These are phyloP conservation scores for Phytophthora crassamura DNA, from an alignment of 352 stramenopile species.

Conservation along the genomic window DNA sequence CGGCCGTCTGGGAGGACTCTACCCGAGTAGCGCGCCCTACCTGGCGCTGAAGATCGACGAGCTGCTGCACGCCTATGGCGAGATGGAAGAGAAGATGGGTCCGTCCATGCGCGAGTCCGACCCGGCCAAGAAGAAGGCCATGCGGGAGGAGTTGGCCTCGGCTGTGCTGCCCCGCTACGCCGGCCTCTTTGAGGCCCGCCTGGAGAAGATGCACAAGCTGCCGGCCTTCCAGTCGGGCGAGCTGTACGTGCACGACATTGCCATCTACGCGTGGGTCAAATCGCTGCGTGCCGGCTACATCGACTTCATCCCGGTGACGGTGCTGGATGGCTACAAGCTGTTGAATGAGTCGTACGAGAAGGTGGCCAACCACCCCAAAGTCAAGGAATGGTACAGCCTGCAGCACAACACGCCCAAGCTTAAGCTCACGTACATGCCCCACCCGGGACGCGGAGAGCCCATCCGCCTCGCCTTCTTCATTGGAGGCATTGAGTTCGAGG, in stretches of 20 bases:
- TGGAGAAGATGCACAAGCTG: constrained; percentile 46
- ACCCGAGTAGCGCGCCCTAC: constrained; percentile 48
- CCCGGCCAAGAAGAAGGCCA: constrained; percentile 44
- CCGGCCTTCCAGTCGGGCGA: constrained; percentile 42
- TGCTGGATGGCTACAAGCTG: constrained; percentile 41
- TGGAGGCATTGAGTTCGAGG: constrained; percentile 57
- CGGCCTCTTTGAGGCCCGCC: constrained; percentile 35
- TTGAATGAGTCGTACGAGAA: constrained; percentile 40
- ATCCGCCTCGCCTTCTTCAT: constrained; percentile 63
- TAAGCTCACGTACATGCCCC: constrained; percentile 68
- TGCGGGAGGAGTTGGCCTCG: constrained; percentile 40
- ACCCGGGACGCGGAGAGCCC: constrained; percentile 48
- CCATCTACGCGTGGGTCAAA: constrained; percentile 46
- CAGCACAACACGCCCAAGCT: constrained; percentile 38
- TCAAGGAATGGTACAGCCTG: constrained; percentile 47
- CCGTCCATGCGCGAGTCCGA: constrained; percentile 42
- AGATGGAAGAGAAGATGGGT: constrained; percentile 43
- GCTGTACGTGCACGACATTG: constrained; percentile 45
- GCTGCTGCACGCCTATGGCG: constrained; percentile 48
- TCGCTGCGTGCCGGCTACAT: constrained; percentile 39
- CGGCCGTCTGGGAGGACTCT: constrained; percentile 60
- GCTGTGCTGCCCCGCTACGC: constrained; percentile 41
- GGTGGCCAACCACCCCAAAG: constrained; percentile 41
- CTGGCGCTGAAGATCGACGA: constrained; percentile 69
- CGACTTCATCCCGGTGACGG: constrained; percentile 44